Conservation (phyloP, 2,329 filamentous ascomycete genomes). For the Corynespora cassiicola region DNA sequence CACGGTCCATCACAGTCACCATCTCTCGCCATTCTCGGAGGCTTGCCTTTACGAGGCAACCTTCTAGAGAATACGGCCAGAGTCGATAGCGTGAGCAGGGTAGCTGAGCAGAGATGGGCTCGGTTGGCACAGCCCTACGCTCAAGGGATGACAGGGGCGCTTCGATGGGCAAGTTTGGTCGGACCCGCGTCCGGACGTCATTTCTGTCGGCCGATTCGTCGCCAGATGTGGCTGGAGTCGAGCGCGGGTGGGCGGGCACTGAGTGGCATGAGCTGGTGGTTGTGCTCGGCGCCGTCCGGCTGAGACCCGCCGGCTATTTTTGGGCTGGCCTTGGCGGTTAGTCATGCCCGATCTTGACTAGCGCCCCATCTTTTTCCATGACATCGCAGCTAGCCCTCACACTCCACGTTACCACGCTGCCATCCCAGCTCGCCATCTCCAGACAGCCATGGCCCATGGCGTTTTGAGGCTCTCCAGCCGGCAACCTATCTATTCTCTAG, state of each 20-base stretch:
- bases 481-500: slow-evolving; percentile 7
- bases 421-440: slow-evolving; percentile 18
- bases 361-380: slow-evolving; percentile 8
- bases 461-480: slow-evolving; percentile 17
- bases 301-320: slow-evolving; percentile 12
- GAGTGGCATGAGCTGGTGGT: slow-evolving; percentile 7
- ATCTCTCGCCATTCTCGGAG: slow-evolving; percentile 23
- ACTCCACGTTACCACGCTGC: slow-evolving; percentile 18
- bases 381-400: slow-evolving; percentile 14
- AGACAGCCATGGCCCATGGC: slow-evolving; percentile 13
- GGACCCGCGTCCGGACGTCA: neutral
- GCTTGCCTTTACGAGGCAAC: slow-evolving; percentile 28
- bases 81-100: slow-evolving; percentile 38
- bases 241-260: neutral
- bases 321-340: slow-evolving; percentile 8
- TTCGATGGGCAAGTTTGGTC: neutral
- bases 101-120: slow-evolving; percentile 11
- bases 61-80: slow-evolving; percentile 38
- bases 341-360: slow-evolving; percentile 18
- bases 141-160: neutral
- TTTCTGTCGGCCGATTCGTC: slow-evolving; percentile 5
- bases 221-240: slow-evolving; percentile 10
- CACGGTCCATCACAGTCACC: slow-evolving; percentile 27
- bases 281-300: slow-evolving; percentile 1
- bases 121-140: slow-evolving; percentile 28